Evolutionary conservation across 2,329 filamentous ascomycete genomes (phyloP), one percentile per base, ranked within the genome.

Genomic region (Ophiocordyceps camponoti-floridani): DNA sequence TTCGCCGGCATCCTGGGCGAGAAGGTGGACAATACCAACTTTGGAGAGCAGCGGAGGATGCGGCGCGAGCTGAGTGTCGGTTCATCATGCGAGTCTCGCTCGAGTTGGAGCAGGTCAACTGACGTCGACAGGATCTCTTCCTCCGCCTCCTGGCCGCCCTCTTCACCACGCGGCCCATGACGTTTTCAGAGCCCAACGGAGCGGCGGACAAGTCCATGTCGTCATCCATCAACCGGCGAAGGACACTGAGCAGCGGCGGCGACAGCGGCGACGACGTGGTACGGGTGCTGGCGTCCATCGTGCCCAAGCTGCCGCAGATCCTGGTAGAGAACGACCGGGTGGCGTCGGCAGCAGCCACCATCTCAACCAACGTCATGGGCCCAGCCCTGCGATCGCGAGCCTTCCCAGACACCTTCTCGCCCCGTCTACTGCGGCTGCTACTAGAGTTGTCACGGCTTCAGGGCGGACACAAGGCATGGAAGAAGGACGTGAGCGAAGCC

Each of bases 21-120:
- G 58, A 98, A 98, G 66, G 83, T 96, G 43, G 88, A 95, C 59
- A 95, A 98, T 53, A 98, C 89, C 12, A 95, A 88, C 54, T 96
- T 95, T 62, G 89, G 89, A 31, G 89, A 96, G 63, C 85, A 95
- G 62, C 75, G 79, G 44, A 87, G 82, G 60, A 94, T 95, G 86
- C 77, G 88, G 48, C 77, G 83, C 57, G 89, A 96, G 48, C 68
- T 96, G 16, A 84, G 84, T 23, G 85, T 89, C 69, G 62, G 82
- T 73, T 11, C 38, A 26, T 11, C 38, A 26, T 23, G 23, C 40
- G 11, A 8, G 4, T 37, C 7, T 12, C 7, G 3, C 33, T 11
- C n/a, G 10, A 14, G 13, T 19, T 33, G 14, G 5, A 5, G 5
- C 23, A 23, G 23, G 23, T 23, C 3, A 23, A 23, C 23, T 23